phyloP scores from a whole-genome alignment of 805 yeast genomes.

The Starmerella vitae region DNA sequence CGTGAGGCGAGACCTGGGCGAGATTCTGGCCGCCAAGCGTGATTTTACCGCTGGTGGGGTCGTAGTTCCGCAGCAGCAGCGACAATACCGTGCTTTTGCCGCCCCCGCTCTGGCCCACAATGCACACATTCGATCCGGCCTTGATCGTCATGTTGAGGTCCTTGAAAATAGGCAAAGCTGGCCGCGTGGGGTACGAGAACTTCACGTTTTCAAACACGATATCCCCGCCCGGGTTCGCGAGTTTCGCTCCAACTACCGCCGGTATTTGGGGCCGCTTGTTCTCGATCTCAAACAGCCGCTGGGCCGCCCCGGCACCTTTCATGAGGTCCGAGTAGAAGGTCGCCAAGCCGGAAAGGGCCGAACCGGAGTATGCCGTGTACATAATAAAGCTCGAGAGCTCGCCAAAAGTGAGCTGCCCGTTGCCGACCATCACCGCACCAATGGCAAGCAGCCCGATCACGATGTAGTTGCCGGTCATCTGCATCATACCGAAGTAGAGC shows the following conservation, averaged over 20 bases:
- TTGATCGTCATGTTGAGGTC: slow-evolving; percentile 45
- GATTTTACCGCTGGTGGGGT: slow-evolving; percentile 54
- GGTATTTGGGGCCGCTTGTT: slow-evolving; percentile 63
- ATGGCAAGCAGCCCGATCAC: slow-evolving; percentile 61
- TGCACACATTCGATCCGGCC: slow-evolving; percentile 79
- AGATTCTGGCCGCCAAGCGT: slow-evolving; percentile 52
- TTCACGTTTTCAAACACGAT: slow-evolving; percentile 49
- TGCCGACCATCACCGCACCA: slow-evolving; percentile 70
- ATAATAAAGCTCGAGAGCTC: slow-evolving; percentile 85
- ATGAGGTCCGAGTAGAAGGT: slow-evolving; percentile 85
- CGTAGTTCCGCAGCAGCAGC: slow-evolving; percentile 68
- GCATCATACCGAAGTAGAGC: slow-evolving; percentile 61
- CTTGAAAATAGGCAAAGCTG: slow-evolving; percentile 51
- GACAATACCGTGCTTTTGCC: slow-evolving; percentile 87
- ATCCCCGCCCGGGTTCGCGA: slow-evolving; percentile 27
- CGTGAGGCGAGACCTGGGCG: slow-evolving; percentile 51
- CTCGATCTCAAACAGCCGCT: slow-evolving; percentile 74
- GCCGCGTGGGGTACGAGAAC: slow-evolving; percentile 77
- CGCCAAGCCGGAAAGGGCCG: slow-evolving; percentile 83
- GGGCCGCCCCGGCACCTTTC: slow-evolving; percentile 96
- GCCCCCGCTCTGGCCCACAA: slow-evolving; percentile 95
- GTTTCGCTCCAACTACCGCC: slow-evolving; percentile 46
- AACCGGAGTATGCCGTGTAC: slow-evolving; percentile 89
- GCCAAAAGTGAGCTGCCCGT: slow-evolving; percentile 69
- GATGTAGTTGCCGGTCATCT: slow-evolving; percentile 71